These are phyloP conservation scores for Pseudopithomyces maydicus DNA, from an alignment of 2,329 filamentous ascomycete genomes.

Conservation along the genomic window DNA sequence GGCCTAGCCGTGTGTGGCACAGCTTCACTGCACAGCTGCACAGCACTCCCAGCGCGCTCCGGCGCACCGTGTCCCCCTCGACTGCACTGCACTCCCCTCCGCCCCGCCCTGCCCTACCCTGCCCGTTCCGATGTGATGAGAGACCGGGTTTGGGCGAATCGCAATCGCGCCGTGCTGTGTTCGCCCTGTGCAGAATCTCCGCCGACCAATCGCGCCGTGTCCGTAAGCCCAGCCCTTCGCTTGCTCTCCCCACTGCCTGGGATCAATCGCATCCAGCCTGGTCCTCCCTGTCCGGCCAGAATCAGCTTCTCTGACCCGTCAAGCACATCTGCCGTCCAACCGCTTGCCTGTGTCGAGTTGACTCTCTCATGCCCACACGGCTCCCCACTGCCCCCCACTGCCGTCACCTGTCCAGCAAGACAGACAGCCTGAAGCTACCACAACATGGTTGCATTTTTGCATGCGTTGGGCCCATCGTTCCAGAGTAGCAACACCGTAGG, in stretches of 20 bases:
- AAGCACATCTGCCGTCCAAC: conserved; percentile 2
- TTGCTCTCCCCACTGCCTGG: background rate
- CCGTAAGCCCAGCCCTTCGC: background rate
- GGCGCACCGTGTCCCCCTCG: too few relatives aligned
- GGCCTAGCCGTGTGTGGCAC: conserved; percentile 12
- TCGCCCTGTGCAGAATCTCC: conserved; percentile 4
- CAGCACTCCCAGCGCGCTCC: background rate
- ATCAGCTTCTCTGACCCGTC: conserved; percentile 17
- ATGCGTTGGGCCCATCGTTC: background rate
- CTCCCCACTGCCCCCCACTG: conserved; percentile 8
- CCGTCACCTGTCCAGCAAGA: background rate
- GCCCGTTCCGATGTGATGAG: conserved; percentile 15
- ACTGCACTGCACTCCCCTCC: background rate
- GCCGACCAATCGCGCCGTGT: conserved; percentile 4
- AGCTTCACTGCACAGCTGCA: too few relatives aligned
- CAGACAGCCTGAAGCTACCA: background rate
- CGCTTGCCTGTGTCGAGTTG: conserved; percentile 7
- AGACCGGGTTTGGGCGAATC: conserved; percentile 16
- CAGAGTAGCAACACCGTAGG: conserved; percentile 2
- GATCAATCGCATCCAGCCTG: conserved; percentile 9
- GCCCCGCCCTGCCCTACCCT: conserved; percentile 6
- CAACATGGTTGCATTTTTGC: background rate
- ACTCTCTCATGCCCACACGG: conserved; percentile 5
- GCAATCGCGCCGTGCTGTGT: background rate
- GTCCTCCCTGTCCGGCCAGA: conserved; percentile 13